Base-by-base conservation (phyloP, 176 grass and related monocot species). In the Pontederia crassipes region DNA sequence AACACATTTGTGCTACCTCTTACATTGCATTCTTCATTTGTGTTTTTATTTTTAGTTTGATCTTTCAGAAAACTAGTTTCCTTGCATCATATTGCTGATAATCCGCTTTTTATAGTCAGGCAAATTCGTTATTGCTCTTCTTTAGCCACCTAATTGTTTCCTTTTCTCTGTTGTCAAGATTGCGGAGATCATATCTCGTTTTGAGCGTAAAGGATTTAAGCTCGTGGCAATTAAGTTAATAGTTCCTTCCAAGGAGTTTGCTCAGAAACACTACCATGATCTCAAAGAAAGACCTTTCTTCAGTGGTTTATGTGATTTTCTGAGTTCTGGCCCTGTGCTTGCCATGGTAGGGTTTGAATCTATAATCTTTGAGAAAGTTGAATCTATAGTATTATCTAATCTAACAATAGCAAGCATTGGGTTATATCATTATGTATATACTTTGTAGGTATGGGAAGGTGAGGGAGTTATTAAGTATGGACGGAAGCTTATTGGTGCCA, bases 401-500 rank as follows among this genome's bases (percentile, higher is more conserved):
- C 32, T 7, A 40, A 7, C 2, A 40, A 40, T 1, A 40, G 32
- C 32, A 40, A 1, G 32, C 32, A 4, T 40, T 40, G 32, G 32
- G 0, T 57, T 17, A 47, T 8, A 4, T 10, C 57, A 50, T 62
- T 48, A 17, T 49, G 32, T 49, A 8, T 0, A 13, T 6, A 15
- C 10, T 10, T 75, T 74, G 0, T 73, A 97, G 93, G 93, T 97
- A 50, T 97, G 93, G 93, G 93, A 97, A 91, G 87, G 87, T 69
- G 93, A 97, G 64, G 87, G 93, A 40, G 93, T 88, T 49, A 88
- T 88, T 76, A 97, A 92, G 72, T 88, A 97, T 53, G 93, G 87
- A 8, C 78, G 92, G 68, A 88, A 97, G 49, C 64, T 97, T 55
- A 97, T 97, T 51, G 92, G 92, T 49, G 83, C 92, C n/a, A 91